These are phyloP conservation scores for Petunia axillaris DNA, from an alignment of 257 asterid species.

Conservation along the genomic window DNA sequence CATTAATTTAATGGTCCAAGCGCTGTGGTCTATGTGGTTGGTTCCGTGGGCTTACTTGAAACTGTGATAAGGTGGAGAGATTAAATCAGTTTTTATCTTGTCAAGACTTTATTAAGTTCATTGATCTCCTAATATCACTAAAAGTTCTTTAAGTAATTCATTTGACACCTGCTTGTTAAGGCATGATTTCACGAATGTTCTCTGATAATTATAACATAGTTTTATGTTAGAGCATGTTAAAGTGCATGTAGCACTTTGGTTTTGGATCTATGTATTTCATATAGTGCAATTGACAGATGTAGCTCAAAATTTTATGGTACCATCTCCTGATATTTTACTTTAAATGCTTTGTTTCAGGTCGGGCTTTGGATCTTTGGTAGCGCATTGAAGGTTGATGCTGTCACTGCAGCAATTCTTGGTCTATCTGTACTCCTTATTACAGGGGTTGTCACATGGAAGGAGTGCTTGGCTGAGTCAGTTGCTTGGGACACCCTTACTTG, in stretches of 20 bases:
- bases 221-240: neutral
- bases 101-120: neutral
- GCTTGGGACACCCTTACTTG: constrained; percentile 99
- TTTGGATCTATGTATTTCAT: neutral
- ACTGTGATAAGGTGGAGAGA: neutral
- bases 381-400: constrained; percentile 82
- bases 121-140: neutral
- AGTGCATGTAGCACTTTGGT: neutral
- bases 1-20: neutral
- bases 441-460: constrained; percentile 98
- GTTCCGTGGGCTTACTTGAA: neutral
- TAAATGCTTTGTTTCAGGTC: constrained; percentile 52
- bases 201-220: neutral
- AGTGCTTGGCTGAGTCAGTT: constrained; percentile 94
- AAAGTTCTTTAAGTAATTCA: neutral
- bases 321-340: constrained; percentile 6
- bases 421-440: constrained; percentile 79
- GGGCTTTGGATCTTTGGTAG: constrained; percentile 98
- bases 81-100: neutral
- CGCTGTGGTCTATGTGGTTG: too few relatives aligned
- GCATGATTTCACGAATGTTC: neutral
- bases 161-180: neutral
- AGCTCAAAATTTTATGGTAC: neutral
- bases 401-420: constrained; percentile 96
- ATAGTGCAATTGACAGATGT: neutral